Evolutionary conservation across 352 stramenopile genomes (phyloP), one percentile per base, ranked within the genome.

Genomic region (Phytophthora sojae): DNA sequence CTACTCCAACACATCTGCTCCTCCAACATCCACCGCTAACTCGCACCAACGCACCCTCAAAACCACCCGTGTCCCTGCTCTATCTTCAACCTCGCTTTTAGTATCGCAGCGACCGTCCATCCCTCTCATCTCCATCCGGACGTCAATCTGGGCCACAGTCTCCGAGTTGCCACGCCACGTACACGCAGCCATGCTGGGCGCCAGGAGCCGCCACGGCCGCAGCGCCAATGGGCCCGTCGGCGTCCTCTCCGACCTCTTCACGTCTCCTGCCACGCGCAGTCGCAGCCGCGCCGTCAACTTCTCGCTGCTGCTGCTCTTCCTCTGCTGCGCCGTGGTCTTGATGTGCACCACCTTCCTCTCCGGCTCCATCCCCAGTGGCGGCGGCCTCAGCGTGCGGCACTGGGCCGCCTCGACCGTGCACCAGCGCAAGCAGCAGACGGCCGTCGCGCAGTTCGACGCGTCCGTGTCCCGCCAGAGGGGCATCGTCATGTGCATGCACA

Each of bases 401-500:
- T 76, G 57, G 57, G 19, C 39, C 32, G 57, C 30, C 6, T 57
- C 62, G 8, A 44, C 51, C 21, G 25, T 67, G n/a, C 57, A 71
- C 57, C 68, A 71, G 14, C 62, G 52, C 51, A 64, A 64, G 39
- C 49, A 61, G 55, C 70, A 58, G 30, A 56, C 19, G 3, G 6
- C 19, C 3, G 55, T 57, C 6, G 60, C 63, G 2, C 39, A 64
- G 32, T 80, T 80, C 45, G 68, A 80, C 60, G 21, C 49, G 4
- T 60, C 49, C 0, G 56, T 76, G 25, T 61, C 68, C 8, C 23
- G 68, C 0, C 50, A 77, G 15, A 67, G 64, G 30, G 77, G 75
- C 5, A 68, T 85, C 53, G 59, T 85, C 61, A 66, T 85, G 63
- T 69, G 61, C 35, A 58, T 85, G 61, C 64, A 79, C 67, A 69